Percentiles rank a stretch among this genome's conserved stretches.
Evolutionary conservation across 495 filamentous ascomycete genomes (phyloP).

Genomic region (Glonium stellatum): DNA sequence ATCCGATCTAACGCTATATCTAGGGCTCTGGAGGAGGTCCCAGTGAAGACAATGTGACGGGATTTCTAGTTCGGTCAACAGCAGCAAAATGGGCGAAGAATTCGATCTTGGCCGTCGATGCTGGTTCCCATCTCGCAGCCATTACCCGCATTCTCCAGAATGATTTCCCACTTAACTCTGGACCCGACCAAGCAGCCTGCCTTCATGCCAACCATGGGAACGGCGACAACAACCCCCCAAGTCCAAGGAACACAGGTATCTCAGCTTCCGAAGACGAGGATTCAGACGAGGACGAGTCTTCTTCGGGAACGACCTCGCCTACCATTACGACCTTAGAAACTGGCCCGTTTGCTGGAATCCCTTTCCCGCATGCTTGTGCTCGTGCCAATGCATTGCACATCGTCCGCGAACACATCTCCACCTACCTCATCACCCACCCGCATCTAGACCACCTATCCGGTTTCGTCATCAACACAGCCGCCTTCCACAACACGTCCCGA

Average conservation of each 20-base stretch:
- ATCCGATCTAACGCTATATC: background rate
- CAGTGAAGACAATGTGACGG: constrained; percentile 80
- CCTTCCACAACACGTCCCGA: constrained; percentile 60
- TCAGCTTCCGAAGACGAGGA: constrained; percentile 21
- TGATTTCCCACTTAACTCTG: constrained; percentile 37
- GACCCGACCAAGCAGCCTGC: background rate
- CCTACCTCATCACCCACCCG: constrained; percentile 86
- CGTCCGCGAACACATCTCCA: constrained; percentile 68
- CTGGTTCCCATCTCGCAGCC: constrained; percentile 78
- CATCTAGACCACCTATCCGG: constrained; percentile 91
- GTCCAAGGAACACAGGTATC: constrained; percentile 8
- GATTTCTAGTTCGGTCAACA: constrained; percentile 76
- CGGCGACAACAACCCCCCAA: constrained; percentile 8
- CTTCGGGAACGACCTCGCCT: constrained; percentile 7
- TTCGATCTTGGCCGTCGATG: constrained; percentile 84
- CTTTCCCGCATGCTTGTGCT: constrained; percentile 53
- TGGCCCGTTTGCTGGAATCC: constrained; percentile 71
- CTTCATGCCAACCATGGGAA: background rate
- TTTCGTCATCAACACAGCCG: constrained; percentile 86
- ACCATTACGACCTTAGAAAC: constrained; percentile 28
- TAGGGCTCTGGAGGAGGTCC: constrained; percentile 90
- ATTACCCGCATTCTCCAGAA: constrained; percentile 65
- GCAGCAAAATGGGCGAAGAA: constrained; percentile 69
- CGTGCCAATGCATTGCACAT: constrained; percentile 75
- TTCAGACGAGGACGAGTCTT: constrained; percentile 7